Base-by-base conservation (phyloP, 129 eudicot species). In the Chrysanthemum seticuspe region DNA sequence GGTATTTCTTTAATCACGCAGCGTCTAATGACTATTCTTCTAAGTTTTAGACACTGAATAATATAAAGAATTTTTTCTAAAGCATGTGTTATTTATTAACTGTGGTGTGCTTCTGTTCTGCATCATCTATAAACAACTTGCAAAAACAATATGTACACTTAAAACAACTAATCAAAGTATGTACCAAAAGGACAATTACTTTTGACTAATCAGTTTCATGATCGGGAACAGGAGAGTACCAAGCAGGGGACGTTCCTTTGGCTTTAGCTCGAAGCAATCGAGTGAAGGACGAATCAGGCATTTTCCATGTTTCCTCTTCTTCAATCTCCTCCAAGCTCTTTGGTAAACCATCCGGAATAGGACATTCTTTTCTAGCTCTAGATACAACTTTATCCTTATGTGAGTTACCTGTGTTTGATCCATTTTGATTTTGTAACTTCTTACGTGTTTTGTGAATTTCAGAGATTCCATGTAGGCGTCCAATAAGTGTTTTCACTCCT, bases 151-250 rank as follows among this genome's bases (percentile, higher is more conserved):
- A 62, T 62, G 67, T 18, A 62, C 48, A 62, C 13, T 13, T 16
- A 62, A 5, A 62, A 62, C 12, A 27, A 29, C 10, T 29, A 61
- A 11, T 40, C 18, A 62, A 12, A 62, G 18, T 13, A 11, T 13
- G 45, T 62, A 25, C 4, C 6, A 62, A 23, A 13, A 0, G 31
- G 14, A 14, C 48, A 11, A 40, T 40, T 6, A 40, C 47, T 40
- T 6, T 12, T 25, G n/a, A 13, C 48, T 62, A 62, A 62, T 62
- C 67, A 7, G 77, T 70, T 63, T 70, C 71, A 44, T 70, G 81
- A 52, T 78, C 76, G 29, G 71, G 76, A 45, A 65, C 63, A 71
- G 81, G 71, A 54, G 75, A 71, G 54, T 68, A 77, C 81, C 81
- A 77, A 70, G 81, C 74, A 44, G 76, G 81, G 62, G 31, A 76